These are phyloP conservation scores for Beauveria asiatica DNA, from an alignment of 2,329 filamentous ascomycete genomes.

Conservation along the genomic window DNA sequence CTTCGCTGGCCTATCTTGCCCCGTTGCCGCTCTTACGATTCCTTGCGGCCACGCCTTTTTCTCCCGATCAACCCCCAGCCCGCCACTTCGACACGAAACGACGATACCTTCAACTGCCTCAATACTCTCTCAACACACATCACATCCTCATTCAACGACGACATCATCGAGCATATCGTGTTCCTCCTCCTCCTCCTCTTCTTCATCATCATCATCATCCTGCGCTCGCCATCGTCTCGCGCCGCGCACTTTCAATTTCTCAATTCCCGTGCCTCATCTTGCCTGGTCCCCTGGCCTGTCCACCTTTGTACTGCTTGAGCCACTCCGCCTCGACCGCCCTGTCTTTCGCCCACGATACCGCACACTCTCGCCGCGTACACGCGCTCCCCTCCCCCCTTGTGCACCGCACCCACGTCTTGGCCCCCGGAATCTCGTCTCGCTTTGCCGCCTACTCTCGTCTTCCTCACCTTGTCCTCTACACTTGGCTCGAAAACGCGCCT, in stretches of 20 bases:
- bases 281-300: not conserved
- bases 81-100: not conserved
- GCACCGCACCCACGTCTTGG: not conserved
- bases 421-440: not conserved
- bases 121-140: not conserved
- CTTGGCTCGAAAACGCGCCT: not conserved
- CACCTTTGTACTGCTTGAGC: no score
- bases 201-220: not conserved
- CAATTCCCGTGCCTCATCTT: conserved; percentile 1
- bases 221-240: not conserved
- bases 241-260: not conserved
- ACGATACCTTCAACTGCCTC: not conserved
- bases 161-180: not conserved
- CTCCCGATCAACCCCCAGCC: conserved; percentile 3
- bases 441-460: not conserved
- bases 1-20: not conserved
- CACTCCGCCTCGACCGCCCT: not conserved
- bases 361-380: not conserved
- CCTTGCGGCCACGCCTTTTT: not conserved
- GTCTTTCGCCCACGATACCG: not conserved
- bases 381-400: not conserved
- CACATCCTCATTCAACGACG: not conserved
- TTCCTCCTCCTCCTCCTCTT: not conserved
- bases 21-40: not conserved
- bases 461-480: not conserved